Evolutionary conservation across 441 rosid genomes (phyloP), one percentile per base, ranked within the genome.

Genomic region (Erodium moschatum): DNA sequence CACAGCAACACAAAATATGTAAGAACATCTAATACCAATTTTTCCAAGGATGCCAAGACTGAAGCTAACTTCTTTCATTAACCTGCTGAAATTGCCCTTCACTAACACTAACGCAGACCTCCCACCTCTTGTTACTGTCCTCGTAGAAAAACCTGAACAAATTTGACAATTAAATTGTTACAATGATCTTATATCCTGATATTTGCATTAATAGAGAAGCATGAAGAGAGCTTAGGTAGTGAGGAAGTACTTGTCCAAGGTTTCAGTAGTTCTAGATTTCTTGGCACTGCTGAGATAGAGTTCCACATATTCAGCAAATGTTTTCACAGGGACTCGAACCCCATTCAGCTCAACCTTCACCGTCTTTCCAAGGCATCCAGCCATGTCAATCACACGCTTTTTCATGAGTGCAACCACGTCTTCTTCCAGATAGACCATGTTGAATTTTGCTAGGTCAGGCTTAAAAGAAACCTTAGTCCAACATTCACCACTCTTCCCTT

Each of bases 41-140:
- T 18, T 8, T 19, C 15, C 58, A 2, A 6, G 33, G 33, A 24
- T 66, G 56, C 8, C 11, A 40, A 11, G 19, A 20, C 15, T 29
- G 15, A 66, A 42, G 11, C 27, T 6, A 15, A 13, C 8, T 33
- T 20, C 2, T 66, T 44, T 66, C 62, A 31, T 1, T 21, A 65
- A 94, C 97, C 98, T 94, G 97, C 68, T 91, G 97, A 75, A 94
- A 94, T 77, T 94, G 97, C 60, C 97, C 97, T 8, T 95, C 99
- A 5, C 94, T 88, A n/a, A 85, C 72, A 78, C 87, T 83, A 42
- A 91, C 89, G 31, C 95, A 86, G 54, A 90, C 56, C 68, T 94
- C 97, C 97, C 97, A 94, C 80, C 97, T 87, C 3, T 87, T 90
- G 70, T 86, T 87, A 11, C 87, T 91, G 69, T 78, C 85, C 76